These are phyloP conservation scores for Hippophae rhamnoides DNA, from an alignment of 306 rosid genomes.

Conservation along the genomic window DNA sequence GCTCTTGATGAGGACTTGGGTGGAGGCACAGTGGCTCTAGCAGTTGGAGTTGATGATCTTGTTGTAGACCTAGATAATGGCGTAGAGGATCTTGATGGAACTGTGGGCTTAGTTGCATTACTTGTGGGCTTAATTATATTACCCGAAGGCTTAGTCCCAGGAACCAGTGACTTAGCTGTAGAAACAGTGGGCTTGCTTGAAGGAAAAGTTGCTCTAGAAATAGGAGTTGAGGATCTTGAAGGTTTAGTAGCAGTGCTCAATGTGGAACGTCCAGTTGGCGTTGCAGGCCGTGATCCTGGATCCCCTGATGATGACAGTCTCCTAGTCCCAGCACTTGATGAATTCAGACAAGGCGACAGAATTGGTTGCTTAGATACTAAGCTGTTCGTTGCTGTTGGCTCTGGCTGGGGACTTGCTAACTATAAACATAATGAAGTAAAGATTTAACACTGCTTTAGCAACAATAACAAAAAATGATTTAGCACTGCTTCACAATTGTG, in stretches of 20 bases:
- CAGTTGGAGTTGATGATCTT: slow-evolving; percentile 84
- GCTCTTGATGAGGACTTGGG: slow-evolving; percentile 73
- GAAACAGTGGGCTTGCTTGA: slow-evolving; percentile 36
- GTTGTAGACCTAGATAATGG: slow-evolving; percentile 63
- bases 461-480: slow-evolving; percentile 5
- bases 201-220: slow-evolving; percentile 56
- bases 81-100: slow-evolving; percentile 68
- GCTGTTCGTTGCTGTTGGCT: slow-evolving; percentile 49
- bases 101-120: slow-evolving; percentile 41
- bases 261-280: slow-evolving; percentile 73
- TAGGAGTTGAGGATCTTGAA: slow-evolving; percentile 82
- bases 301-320: slow-evolving; percentile 88
- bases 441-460: slow-evolving; percentile 18
- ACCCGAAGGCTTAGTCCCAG: slow-evolving; percentile 39
- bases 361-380: slow-evolving; percentile 49
- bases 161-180: slow-evolving; percentile 41
- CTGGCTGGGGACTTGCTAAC: slow-evolving; percentile 71
- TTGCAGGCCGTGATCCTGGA: slow-evolving; percentile 80
- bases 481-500: too few species aligned
- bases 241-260: slow-evolving; percentile 50
- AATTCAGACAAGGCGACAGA: slow-evolving; percentile 64
- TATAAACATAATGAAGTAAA: slow-evolving; percentile 35
- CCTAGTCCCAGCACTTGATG: slow-evolving; percentile 59
- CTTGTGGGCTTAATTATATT: slow-evolving; percentile 33
- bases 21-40: slow-evolving; percentile 68